Evolutionary conservation across 805 yeast genomes (phyloP), one percentile per base, ranked within the genome.

Genomic region (Saccharomycopsis fermentans): DNA sequence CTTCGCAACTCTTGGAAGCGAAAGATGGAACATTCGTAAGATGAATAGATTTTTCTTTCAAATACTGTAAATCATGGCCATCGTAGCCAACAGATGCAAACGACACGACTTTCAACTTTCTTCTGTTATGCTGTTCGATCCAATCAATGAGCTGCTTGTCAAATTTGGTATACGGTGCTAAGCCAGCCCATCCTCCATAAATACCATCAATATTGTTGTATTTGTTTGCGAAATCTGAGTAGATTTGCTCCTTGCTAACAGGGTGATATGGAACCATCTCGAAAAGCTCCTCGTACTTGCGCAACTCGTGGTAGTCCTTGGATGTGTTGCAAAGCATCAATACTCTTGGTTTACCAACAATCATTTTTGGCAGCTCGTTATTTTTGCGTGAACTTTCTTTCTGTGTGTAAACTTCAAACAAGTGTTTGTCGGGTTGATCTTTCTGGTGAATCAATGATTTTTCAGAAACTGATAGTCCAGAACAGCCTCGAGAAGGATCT

Each of bases 161-260:
- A 61, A 81, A 74, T 0, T 86, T 84, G 0, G 84, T 84, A 66
- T 2, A 24, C 36, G 39, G 72, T 35, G 70, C 66, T 61, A 82
- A 80, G 1, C 84, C 85, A 34, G 78, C 73, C 79, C 83, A 81
- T 0, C 83, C 84, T 1, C 80, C 83, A 66, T 81, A 83, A 12
- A 83, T 79, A 8, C 81, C 87, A 8, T 66, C 71, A 56, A 80
- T 70, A 57, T 76, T 68, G 14, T 61, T 56, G 59, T 72, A 73
- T 36, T 70, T 70, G 4, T 69, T 66, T 27, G 69, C 36, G 57
- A 80, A 68, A 57, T 74, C 77, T 4, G 63, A 61, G 24, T 72
- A 63, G 48, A 79, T 66, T 56, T 75, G 73, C n/a, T 75, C 77
- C 43, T 67, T 43, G 12, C 50, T 43, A 11, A 29, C 24, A 2